Base-by-base conservation (phyloP, 306 rosid genomes). In the Cucurbita argyrosperma region DNA sequence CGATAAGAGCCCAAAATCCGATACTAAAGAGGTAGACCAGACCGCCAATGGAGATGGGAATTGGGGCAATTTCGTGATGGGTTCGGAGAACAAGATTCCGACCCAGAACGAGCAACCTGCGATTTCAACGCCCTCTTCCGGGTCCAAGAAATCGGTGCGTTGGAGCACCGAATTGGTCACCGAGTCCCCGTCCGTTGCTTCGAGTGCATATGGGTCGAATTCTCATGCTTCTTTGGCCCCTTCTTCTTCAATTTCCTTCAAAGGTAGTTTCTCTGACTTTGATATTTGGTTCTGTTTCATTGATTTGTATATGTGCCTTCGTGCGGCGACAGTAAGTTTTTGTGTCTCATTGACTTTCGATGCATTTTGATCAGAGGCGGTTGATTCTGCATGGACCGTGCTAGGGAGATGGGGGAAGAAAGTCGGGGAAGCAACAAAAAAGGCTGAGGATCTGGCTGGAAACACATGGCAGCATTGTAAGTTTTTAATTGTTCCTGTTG, bases 401-500 rank as follows among this genome's bases (percentile, higher is more conserved):
- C 87, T 94, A 0, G 99, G 97, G 65, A 84, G 83, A 76, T 94
- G 99, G 99, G 76, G 96, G 10, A 84, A 49, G 87, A 82, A 61
- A 76, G 92, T 89, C 38, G 99, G 86, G 60, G 97, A 89, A 75
- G 84, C 92, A 6, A 81, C 92, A 26, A 85, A 76, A 83, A 90
- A 83, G 79, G 97, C 99, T 42, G 99, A 94, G 83, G 86, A 60
- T 85, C 84, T 94, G 64, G 99, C 97, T 35, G 94, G 92, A 74
- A 94, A 91, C 82, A 91, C 99, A 40, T 94, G 99, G 99, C 93
- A 88, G 80, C 96, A 92, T 80, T 77, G 97, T 94, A 79, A 80
- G 92, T 76, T 75, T 54, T 50, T 4, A 19, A 7, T 47, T 49
- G 7, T 55, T 54, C n/a, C 58, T 18, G 14, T 18, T 54, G 10